These are phyloP conservation scores for Onygenales sp. DNA, from an alignment of 2,329 filamentous ascomycete genomes.

Conservation along the genomic window DNA sequence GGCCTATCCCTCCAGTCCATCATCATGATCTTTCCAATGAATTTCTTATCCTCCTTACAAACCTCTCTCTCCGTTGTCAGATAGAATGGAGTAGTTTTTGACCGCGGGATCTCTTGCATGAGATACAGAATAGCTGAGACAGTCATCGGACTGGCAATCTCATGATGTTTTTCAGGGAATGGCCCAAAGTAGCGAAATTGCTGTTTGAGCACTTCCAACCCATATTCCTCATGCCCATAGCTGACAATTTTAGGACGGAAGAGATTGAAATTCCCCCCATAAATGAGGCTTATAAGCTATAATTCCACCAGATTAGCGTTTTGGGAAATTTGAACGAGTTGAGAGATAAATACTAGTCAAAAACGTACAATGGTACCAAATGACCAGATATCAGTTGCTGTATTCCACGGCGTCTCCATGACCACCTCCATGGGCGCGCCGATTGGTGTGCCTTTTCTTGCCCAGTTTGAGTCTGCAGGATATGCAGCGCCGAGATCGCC, in stretches of 20 bases:
- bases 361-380: conserved; percentile 11
- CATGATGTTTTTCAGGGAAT: conserved; percentile 10
- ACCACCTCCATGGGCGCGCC: conserved; percentile 14
- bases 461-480: conserved; percentile 8
- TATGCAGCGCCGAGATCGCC: conserved; percentile 13
- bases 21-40: conserved; percentile 6
- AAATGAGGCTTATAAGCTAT: conserved; percentile 14
- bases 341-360: no score
- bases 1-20: conserved; percentile 1
- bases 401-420: conserved; percentile 13
- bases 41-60: conserved; percentile 3
- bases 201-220: conserved; percentile 12
- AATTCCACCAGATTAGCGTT: conserved; percentile 1
- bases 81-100: conserved; percentile 7
- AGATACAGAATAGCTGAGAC: conserved; percentile 7
- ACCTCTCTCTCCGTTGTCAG: conserved; percentile 1
- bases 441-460: conserved; percentile 9
- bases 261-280: conserved; percentile 13
- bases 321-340: neutral
- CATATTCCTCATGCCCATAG: conserved; percentile 15
- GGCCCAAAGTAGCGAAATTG: conserved; percentile 16
- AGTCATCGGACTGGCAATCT: conserved; percentile 6
- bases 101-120: conserved; percentile 6
- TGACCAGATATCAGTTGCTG: conserved; percentile 15
- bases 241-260: conserved; percentile 11